phyloP scores from a whole-genome alignment of 2,329 filamentous ascomycete species.

The Aureobasidium sp. region DNA sequence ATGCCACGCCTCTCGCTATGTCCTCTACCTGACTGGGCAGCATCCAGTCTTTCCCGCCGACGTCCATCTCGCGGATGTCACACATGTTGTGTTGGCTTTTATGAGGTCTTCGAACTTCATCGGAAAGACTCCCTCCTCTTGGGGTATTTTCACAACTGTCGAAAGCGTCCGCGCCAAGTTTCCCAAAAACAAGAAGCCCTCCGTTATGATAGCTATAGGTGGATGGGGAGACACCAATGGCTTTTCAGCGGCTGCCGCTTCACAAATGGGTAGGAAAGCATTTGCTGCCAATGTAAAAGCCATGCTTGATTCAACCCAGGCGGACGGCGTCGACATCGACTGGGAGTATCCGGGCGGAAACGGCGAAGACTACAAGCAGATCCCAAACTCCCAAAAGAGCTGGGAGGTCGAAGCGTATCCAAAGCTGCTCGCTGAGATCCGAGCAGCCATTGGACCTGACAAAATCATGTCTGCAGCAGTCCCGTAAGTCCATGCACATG shows the following conservation, averaged over 20 bases:
- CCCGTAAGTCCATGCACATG: conserved; percentile 33
- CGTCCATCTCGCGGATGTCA: conserved; percentile 39
- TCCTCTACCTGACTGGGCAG: conserved; percentile 21
- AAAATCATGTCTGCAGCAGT: conserved; percentile 62
- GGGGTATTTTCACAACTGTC: conserved; percentile 50
- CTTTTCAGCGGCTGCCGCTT: conserved; percentile 52
- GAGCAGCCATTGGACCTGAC: conserved; percentile 48
- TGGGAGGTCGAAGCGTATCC: conserved; percentile 58
- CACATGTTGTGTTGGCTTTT: conserved; percentile 54
- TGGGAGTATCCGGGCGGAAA: conserved; percentile 62
- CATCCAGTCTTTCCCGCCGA: conserved; percentile 28
- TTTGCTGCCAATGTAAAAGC: conserved; percentile 59
- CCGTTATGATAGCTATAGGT: conserved; percentile 63
- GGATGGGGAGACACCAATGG: conserved; percentile 66
- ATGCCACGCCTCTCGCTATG: conserved; percentile 4
- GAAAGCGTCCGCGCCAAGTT: conserved; percentile 44
- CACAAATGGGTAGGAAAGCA: conserved; percentile 43
- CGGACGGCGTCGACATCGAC: conserved; percentile 62
- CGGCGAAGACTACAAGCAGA: conserved; percentile 59
- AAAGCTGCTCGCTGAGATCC: conserved; percentile 52
- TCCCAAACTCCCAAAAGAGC: conserved; percentile 52
- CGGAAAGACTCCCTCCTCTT: conserved; percentile 29
- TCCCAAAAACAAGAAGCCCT: conserved; percentile 52
- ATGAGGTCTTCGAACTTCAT: conserved; percentile 51
- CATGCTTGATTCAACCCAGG: conserved; percentile 56